Conservation (phyloP, 2,329 filamentous ascomycete species). For the Pseudogymnoascus sp. region DNA sequence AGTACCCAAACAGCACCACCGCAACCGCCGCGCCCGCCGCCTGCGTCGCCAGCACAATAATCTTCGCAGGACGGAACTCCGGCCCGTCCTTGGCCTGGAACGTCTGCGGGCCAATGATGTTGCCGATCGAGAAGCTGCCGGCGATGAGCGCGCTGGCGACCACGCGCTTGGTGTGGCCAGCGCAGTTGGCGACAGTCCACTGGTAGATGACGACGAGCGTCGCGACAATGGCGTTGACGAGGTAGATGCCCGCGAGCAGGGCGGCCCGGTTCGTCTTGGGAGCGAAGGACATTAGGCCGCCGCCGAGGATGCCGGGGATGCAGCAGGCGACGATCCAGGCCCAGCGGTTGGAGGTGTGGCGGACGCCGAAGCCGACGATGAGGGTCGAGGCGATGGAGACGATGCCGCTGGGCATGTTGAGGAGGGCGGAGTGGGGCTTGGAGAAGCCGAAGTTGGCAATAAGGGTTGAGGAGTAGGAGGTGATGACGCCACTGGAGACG, state of each 20-base stretch:
- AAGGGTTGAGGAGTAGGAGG: conserved; percentile 46
- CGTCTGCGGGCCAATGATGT: conserved; percentile 48
- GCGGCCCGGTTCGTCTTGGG: conserved; percentile 38
- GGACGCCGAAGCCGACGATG: conserved; percentile 39
- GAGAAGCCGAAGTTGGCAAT: conserved; percentile 40
- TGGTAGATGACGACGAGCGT: conserved; percentile 38
- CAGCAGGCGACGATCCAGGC: conserved; percentile 41
- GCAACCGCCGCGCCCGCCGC: conserved; percentile 29
- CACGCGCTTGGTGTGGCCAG: conserved; percentile 43
- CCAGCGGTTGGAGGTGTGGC: conserved; percentile 40
- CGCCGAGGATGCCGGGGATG: conserved; percentile 35
- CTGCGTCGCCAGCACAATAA: conserved; percentile 41
- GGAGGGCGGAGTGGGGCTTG: conserved; percentile 38
- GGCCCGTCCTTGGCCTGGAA: conserved; percentile 44
- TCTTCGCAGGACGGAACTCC: conserved; percentile 42
- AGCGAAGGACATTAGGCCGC: conserved; percentile 42
- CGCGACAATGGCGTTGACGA: conserved; percentile 42
- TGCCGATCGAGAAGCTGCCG: conserved; percentile 43
- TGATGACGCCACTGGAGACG: conserved; percentile 45
- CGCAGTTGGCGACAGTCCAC: conserved; percentile 41
- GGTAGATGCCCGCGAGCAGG: conserved; percentile 40
- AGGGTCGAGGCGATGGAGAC: conserved; percentile 45
- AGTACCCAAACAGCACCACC: conserved; percentile 40
- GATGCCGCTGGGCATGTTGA: conserved; percentile 46
- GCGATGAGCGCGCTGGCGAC: conserved; percentile 40